Evolutionary conservation across 345 rosid genomes (phyloP).

Genomic region (Citrus inodora): DNA sequence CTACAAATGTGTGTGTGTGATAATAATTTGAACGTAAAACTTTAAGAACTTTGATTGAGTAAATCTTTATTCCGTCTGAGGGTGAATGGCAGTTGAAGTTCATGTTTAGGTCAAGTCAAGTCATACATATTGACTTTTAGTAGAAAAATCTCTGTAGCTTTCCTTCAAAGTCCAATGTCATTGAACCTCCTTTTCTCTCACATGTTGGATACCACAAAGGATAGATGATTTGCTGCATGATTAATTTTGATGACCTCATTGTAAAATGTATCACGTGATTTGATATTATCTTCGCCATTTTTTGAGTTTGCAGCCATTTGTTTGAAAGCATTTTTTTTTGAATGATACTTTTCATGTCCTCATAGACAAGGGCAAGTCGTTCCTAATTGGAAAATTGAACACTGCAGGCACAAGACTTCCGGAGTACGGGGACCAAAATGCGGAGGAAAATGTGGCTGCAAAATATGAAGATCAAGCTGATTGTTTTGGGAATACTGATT

Average conservation of each 20-base stretch:
- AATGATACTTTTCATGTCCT: neutral
- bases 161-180: neutral
- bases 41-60: neutral
- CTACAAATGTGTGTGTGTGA: neutral
- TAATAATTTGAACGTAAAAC: neutral
- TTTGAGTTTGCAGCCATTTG: neutral
- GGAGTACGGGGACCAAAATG: conserved; percentile 31
- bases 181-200: neutral
- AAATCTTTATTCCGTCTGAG: neutral
- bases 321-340: neutral
- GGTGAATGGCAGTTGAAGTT: neutral
- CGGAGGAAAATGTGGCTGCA: conserved; percentile 49
- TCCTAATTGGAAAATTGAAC: neutral
- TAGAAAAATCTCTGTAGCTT: neutral
- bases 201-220: neutral
- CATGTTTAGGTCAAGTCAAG: neutral
- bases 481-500: conserved; percentile 37
- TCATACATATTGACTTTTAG: neutral
- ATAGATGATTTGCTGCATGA: neutral
- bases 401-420: conserved; percentile 40
- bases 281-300: neutral
- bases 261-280: neutral
- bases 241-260: neutral
- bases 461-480: conserved; percentile 45
- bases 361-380: neutral